A percentile compares a stretch with the other conserved stretches of the same genome.
Conservation (phyloP, 345 rosid species). For the Euclidium syriacum region DNA sequence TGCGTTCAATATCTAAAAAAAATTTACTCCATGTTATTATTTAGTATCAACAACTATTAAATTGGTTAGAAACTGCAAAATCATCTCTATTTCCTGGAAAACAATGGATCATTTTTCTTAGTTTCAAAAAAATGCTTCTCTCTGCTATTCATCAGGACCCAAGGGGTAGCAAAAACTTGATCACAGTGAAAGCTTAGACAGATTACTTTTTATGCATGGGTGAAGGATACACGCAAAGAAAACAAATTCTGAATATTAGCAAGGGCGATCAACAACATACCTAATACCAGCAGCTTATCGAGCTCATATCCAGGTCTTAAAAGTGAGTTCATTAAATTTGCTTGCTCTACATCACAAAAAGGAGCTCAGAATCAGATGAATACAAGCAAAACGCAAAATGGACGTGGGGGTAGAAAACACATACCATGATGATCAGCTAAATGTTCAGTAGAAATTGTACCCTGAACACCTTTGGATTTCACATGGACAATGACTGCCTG, state of each 20-base stretch:
- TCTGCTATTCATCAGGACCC: not conserved
- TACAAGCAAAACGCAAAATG: slow-evolving; percentile 2
- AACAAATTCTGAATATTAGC: slow-evolving; percentile 3
- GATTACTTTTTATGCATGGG: not conserved
- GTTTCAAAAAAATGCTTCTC: not conserved
- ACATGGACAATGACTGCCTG: slow-evolving; percentile 52
- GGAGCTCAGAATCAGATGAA: slow-evolving; percentile 26
- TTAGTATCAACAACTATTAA: not conserved
- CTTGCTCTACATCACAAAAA: slow-evolving; percentile 53
- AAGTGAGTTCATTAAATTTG: slow-evolving; percentile 53
- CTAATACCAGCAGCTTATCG: slow-evolving; percentile 76
- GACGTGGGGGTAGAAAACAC: slow-evolving; percentile 8
- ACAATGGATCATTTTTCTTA: not conserved
- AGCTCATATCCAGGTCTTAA: slow-evolving; percentile 80
- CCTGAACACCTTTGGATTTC: slow-evolving; percentile 54
- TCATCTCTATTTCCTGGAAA: not conserved
- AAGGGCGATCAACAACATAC: slow-evolving; percentile 35
- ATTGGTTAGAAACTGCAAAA: not conserved
- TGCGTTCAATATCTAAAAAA: slow-evolving; percentile 66
- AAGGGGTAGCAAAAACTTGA: not conserved
- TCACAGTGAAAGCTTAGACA: not conserved
- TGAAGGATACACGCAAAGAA: not conserved
- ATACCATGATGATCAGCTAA: slow-evolving; percentile 93
- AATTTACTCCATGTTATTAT: not conserved
- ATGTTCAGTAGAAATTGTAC: slow-evolving; percentile 72